These are phyloP conservation scores for Yamadazyma taylorii DNA, from an alignment of 1,139 yeast genomes.

Conservation along the genomic window DNA sequence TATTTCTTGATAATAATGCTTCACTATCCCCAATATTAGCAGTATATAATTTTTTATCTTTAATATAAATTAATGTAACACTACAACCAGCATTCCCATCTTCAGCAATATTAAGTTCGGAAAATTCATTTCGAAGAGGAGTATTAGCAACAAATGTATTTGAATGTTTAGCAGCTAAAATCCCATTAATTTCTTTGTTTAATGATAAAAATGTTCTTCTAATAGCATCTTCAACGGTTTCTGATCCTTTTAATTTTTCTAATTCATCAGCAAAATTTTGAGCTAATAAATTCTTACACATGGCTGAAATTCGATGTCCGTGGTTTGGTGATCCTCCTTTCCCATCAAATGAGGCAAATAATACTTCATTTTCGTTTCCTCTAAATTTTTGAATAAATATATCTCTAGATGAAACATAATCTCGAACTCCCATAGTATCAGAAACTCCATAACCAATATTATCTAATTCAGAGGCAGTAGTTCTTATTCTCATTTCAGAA, in stretches of 20 bases:
- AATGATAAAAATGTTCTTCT: constrained; percentile 75
- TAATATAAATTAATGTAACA: constrained; percentile 76
- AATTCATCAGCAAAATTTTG: constrained; percentile 65
- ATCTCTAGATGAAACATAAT: constrained; percentile 74
- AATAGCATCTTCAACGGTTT: constrained; percentile 62
- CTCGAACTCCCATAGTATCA: constrained; percentile 75
- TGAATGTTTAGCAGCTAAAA: constrained; percentile 36
- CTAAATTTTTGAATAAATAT: constrained; percentile 85
- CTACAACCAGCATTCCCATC: constrained; percentile 87
- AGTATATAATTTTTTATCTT: constrained; percentile 67
- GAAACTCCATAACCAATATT: constrained; percentile 88
- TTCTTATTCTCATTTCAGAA: constrained; percentile 80
- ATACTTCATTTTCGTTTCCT: constrained; percentile 70
- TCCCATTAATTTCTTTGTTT: constrained; percentile 71
- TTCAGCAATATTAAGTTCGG: constrained; percentile 44
- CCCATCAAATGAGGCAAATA: constrained; percentile 88
- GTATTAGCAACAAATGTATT: constrained; percentile 26
- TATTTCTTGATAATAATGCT: constrained; percentile 74
- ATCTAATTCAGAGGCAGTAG: constrained; percentile 83
- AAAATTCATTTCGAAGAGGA: constrained; percentile 40
- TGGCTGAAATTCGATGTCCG: constrained; percentile 70
- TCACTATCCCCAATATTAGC: constrained; percentile 93
- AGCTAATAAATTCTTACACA: constrained; percentile 73
- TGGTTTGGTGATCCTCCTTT: constrained; percentile 54
- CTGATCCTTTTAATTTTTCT: constrained; percentile 43